Evolutionary conservation across 2,329 filamentous ascomycete species (phyloP).

Genomic region (Apiospora rasikravindrae): DNA sequence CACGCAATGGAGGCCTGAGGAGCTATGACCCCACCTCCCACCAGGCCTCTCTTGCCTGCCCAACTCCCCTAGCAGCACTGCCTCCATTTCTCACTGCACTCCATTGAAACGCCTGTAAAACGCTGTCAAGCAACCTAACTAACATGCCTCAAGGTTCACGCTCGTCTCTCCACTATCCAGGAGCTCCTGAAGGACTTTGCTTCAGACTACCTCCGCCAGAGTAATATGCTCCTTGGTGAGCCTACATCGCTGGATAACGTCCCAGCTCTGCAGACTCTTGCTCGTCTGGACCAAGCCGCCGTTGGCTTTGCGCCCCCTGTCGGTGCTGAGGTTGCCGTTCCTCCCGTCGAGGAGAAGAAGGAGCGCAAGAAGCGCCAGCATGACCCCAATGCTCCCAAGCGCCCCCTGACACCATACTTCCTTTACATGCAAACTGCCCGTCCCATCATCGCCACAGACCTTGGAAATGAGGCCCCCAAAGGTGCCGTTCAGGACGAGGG

Average conservation of each 20-base stretch:
- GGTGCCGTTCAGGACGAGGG: slow-evolving; percentile 89
- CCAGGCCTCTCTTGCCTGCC: not conserved
- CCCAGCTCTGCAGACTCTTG: slow-evolving; percentile 41
- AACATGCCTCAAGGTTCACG: slow-evolving; percentile 66
- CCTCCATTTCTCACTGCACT: not conserved
- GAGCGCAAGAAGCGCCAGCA: slow-evolving; percentile 87
- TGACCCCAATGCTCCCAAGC: slow-evolving; percentile 94
- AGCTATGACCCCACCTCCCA: not conserved
- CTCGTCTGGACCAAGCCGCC: slow-evolving; percentile 59
- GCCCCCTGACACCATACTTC: slow-evolving; percentile 93
- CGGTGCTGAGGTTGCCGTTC: slow-evolving; percentile 33
- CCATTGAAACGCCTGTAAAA: not conserved
- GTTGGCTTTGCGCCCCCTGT: slow-evolving; percentile 34
- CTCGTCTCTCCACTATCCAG: slow-evolving; percentile 79
- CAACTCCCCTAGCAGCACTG: not conserved
- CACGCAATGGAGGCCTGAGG: not conserved
- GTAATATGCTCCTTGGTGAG: slow-evolving; percentile 79
- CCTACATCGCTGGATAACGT: slow-evolving; percentile 56
- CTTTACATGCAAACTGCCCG: slow-evolving; percentile 91
- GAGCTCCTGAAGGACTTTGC: slow-evolving; percentile 80
- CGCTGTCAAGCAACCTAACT: slow-evolving; percentile 32
- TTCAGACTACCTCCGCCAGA: slow-evolving; percentile 86
- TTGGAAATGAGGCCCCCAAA: slow-evolving; percentile 77
- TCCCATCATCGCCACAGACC: slow-evolving; percentile 78
- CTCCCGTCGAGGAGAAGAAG: slow-evolving; percentile 72